phyloP scores from a whole-genome alignment of 2,329 filamentous ascomycete genomes.

The Neofusicoccum ribis region DNA sequence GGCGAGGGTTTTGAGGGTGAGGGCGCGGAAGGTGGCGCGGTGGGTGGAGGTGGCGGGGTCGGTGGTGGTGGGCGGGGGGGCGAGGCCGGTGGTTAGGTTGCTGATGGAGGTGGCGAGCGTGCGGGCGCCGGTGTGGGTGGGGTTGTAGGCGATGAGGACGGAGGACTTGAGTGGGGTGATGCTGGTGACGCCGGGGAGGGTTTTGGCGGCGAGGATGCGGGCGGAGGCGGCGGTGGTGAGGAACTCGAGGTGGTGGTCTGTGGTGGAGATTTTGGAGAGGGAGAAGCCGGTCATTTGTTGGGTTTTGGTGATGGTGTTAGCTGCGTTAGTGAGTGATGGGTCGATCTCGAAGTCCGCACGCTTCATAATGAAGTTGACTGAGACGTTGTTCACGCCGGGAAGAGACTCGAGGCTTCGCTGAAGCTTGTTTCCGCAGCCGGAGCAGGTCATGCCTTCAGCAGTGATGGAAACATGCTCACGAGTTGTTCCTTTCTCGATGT shows the following conservation, averaged over 20 bases:
- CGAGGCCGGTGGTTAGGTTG: too few species aligned
- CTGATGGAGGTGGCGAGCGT: too few species aligned
- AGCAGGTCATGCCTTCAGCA: neutral
- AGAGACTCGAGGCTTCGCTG: neutral
- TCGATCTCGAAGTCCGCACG: neutral
- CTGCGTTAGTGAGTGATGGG: neutral
- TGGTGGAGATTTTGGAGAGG: neutral
- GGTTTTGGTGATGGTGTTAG: neutral
- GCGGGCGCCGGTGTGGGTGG: too few species aligned
- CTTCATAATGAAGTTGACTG: neutral
- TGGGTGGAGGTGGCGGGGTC: too few species aligned
- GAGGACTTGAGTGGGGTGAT: too few species aligned
- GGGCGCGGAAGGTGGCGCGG: too few species aligned
- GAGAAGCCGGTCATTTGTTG: neutral
- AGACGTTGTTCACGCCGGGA: neutral
- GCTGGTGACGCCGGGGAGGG: too few species aligned
- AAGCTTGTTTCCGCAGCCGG: neutral
- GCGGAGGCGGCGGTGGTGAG: neutral
- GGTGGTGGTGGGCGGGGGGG: too few species aligned
- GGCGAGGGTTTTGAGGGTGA: neutral
- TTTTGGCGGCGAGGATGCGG: neutral
- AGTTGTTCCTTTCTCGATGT: neutral
- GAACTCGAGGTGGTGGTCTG: neutral
- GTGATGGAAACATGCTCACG: neutral
- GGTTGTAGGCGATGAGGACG: too few species aligned